A percentile compares a stretch with the other conserved stretches of the same genome.
phyloP scores from a whole-genome alignment of 257 asterid species.

The Haberlea rhodopensis region DNA sequence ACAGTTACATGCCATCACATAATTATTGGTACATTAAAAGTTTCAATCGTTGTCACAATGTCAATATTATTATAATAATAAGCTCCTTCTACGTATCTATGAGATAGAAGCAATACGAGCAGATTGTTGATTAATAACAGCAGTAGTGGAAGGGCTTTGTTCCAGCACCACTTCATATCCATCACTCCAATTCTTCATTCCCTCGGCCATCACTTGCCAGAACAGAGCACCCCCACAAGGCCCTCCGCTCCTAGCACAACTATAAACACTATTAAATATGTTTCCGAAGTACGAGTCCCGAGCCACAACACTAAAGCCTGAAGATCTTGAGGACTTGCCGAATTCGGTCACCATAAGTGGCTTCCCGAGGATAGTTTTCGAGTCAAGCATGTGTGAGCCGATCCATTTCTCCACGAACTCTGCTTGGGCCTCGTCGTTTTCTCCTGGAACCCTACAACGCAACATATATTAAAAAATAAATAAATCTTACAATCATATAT shows the following conservation, averaged over 20 bases:
- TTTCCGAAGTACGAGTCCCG: constrained; percentile 34
- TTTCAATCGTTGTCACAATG: no score
- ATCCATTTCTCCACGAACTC: constrained; percentile 49
- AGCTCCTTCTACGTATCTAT: no score
- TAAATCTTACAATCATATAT: no score
- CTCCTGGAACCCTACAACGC: constrained; percentile 36
- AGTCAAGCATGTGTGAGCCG: constrained; percentile 39
- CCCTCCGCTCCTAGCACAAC: constrained; percentile 45
- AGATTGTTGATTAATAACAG: constrained; percentile 44
- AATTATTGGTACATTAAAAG: no score
- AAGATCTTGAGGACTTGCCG: constrained; percentile 47
- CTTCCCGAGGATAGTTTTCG: constrained; percentile 36
- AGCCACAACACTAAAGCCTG: constrained; percentile 34
- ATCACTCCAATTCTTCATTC: constrained; percentile 53
- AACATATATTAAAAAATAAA: no score
- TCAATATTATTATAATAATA: no score
- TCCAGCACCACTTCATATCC: constrained; percentile 53
- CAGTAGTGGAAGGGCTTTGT: constrained; percentile 44
- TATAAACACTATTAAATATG: constrained; percentile 33
- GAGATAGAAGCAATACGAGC: constrained; percentile 33
- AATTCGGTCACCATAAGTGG: constrained; percentile 53
- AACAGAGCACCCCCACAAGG: constrained; percentile 52
- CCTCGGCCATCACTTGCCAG: constrained; percentile 60
- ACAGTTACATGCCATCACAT: no score
- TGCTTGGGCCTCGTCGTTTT: constrained; percentile 33